These are phyloP conservation scores for Saccharomyces hybrid DNA, from an alignment of 1,139 yeast species.

Conservation along the genomic window DNA sequence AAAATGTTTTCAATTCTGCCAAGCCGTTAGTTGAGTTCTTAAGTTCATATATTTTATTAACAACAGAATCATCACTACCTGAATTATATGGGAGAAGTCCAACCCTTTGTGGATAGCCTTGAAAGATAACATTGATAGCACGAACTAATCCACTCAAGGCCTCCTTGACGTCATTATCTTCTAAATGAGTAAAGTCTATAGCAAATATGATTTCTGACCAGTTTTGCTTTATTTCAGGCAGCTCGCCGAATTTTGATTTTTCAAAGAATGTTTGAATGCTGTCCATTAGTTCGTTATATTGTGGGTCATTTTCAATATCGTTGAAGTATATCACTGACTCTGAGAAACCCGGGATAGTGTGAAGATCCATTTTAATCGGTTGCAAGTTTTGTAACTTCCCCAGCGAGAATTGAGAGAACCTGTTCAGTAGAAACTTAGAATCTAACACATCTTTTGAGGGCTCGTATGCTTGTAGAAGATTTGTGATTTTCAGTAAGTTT, in stretches of 20 bases:
- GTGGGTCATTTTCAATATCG: slow-evolving; percentile 58
- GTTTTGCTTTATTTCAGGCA: slow-evolving; percentile 68
- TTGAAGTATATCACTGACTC: slow-evolving; percentile 62
- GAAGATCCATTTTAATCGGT: slow-evolving; percentile 30
- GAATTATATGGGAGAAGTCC: slow-evolving; percentile 62
- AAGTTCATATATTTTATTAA: slow-evolving; percentile 36
- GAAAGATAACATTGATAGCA: slow-evolving; percentile 40
- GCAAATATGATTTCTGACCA: slow-evolving; percentile 69
- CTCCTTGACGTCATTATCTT: slow-evolving; percentile 40
- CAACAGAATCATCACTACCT: slow-evolving; percentile 18
- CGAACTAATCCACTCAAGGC: slow-evolving; percentile 45
- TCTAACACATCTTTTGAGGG: neutral
- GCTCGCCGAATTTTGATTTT: slow-evolving; percentile 44
- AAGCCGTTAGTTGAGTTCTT: slow-evolving; percentile 15
- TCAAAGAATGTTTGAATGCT: slow-evolving; percentile 40
- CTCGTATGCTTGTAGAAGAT: slow-evolving; percentile 5
- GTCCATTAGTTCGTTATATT: slow-evolving; percentile 42
- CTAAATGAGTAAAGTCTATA: slow-evolving; percentile 50
- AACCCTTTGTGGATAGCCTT: slow-evolving; percentile 68
- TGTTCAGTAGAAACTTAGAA: slow-evolving; percentile 13
- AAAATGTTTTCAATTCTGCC: slow-evolving; percentile 15
- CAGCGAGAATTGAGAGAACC: slow-evolving; percentile 19
- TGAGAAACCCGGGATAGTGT: slow-evolving; percentile 25
- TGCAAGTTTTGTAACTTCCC: slow-evolving; percentile 22
- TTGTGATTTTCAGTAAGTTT: slow-evolving; percentile 5